Conservation (phyloP, 805 yeast genomes). For the Saccharomycopsis vini region DNA sequence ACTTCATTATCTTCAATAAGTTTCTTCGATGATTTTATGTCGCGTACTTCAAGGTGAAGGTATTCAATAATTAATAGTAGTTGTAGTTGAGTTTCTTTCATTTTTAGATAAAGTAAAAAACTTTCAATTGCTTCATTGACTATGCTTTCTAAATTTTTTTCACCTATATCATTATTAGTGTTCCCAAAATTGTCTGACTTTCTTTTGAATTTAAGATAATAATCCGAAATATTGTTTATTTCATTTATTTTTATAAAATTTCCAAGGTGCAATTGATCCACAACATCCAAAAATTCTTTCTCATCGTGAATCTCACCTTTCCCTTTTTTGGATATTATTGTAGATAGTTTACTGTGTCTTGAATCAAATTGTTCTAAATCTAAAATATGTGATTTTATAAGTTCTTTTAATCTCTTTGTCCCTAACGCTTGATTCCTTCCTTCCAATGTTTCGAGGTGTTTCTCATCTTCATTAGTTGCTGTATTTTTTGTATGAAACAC, state of each 20-base stretch:
- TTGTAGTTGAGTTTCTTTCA: slow-evolving; percentile 18
- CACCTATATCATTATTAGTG: no score
- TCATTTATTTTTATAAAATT: not conserved
- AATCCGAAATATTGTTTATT: not conserved
- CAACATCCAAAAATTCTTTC: not conserved
- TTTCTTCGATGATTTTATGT: slow-evolving; percentile 3
- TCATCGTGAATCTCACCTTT: no score
- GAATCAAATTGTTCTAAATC: slow-evolving; percentile 7
- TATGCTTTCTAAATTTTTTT: not conserved
- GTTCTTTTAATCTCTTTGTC: not conserved
- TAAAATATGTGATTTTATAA: not conserved
- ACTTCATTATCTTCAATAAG: slow-evolving; percentile 4
- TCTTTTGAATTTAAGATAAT: not conserved
- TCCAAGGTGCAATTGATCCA: not conserved
- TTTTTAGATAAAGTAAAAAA: slow-evolving; percentile 12
- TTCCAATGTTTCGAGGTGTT: not conserved
- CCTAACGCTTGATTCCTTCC: no score
- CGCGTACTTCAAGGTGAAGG: slow-evolving; percentile 7
- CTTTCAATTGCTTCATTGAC: slow-evolving; percentile 3
- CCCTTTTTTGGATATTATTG: not conserved
- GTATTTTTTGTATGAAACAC: slow-evolving; percentile 1
- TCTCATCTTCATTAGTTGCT: not conserved
- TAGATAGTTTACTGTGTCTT: not conserved
- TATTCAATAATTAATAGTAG: slow-evolving; percentile 11
- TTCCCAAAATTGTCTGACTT: not conserved